phyloP scores from a whole-genome alignment of 1,284 basidiomycete genomes.

The Crocinoboletus sp. region DNA sequence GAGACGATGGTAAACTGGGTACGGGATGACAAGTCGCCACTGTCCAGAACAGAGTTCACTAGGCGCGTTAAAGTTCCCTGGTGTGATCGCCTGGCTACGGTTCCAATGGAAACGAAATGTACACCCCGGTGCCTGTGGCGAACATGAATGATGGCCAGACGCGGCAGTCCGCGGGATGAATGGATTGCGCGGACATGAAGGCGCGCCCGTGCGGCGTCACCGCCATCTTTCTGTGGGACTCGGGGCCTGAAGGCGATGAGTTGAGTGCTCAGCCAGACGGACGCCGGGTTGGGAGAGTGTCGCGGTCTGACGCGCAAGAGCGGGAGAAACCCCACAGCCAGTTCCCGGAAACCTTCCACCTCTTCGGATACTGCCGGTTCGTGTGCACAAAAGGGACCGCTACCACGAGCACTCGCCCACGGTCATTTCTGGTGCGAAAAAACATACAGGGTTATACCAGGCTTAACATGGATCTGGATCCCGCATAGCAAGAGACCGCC shows the following conservation, averaged over 20 bases:
- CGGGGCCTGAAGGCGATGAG: constrained; percentile 5
- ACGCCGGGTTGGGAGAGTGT: background rate
- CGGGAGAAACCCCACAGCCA: no score
- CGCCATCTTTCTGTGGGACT: constrained; percentile 10
- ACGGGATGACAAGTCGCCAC: background rate
- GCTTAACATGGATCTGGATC: constrained; percentile 6
- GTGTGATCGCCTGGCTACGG: constrained; percentile 16
- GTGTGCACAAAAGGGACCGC: background rate
- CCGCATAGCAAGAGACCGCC: constrained; percentile 10
- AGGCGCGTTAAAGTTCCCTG: constrained; percentile 1
- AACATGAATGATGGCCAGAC: constrained; percentile 24
- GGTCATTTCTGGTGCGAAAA: constrained; percentile 7
- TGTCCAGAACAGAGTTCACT: no score
- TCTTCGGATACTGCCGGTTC: constrained; percentile 4
- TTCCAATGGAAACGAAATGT: constrained; percentile 24
- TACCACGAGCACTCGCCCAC: background rate
- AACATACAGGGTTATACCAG: constrained; percentile 8
- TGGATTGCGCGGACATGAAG: constrained; percentile 30
- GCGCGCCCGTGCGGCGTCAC: constrained; percentile 13
- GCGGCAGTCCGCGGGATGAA: constrained; percentile 25
- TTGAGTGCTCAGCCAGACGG: constrained; percentile 1
- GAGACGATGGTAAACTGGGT: no score
- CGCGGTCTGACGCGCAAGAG: no score
- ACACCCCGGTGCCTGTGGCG: constrained; percentile 32
- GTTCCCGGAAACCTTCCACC: constrained; percentile 7